phyloP scores from a whole-genome alignment of 2,329 filamentous ascomycete genomes.

The Fusarium caatingaense region DNA sequence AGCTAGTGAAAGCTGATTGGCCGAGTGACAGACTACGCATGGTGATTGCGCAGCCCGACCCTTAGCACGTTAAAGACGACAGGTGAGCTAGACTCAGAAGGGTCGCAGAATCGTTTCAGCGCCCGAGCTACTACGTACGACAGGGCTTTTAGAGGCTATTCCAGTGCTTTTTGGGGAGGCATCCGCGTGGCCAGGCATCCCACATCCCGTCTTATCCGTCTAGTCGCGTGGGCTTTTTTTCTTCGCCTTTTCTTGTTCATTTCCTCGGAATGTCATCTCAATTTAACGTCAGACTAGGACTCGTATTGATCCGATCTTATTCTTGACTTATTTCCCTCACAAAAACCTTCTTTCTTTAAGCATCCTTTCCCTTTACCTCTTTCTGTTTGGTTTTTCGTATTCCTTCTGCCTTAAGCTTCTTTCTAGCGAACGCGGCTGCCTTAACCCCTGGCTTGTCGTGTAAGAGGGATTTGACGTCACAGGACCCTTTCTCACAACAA shows the following conservation, averaged over 20 bases:
- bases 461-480: slow-evolving; percentile 11
- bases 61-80: slow-evolving; percentile 16
- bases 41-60: slow-evolving; percentile 36
- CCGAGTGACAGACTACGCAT: slow-evolving; percentile 8
- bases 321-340: not conserved
- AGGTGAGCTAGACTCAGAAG: slow-evolving; percentile 18
- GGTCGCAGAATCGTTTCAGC: slow-evolving; percentile 25
- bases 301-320: slow-evolving; percentile 5
- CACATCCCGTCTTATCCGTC: slow-evolving; percentile 27
- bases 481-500: not conserved
- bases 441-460: slow-evolving; percentile 7
- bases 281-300: not conserved
- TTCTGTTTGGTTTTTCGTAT: slow-evolving; percentile 20
- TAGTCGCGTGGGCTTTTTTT: slow-evolving; percentile 21
- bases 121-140: slow-evolving; percentile 1
- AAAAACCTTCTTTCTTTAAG: slow-evolving; percentile 14
- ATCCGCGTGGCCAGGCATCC: slow-evolving; percentile 30
- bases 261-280: slow-evolving; percentile 17
- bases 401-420: slow-evolving; percentile 24
- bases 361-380: slow-evolving; percentile 1
- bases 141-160: slow-evolving; percentile 10
- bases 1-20: slow-evolving; percentile 50
- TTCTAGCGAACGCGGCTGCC: slow-evolving; percentile 18
- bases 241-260: slow-evolving; percentile 16
- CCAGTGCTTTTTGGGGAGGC: slow-evolving; percentile 20